Percentiles rank a stretch among this genome's conserved stretches.
These are phyloP conservation scores for Nephromyces sp. DNA, from an alignment of 169 alveolate genomes.

Conservation along the genomic window DNA sequence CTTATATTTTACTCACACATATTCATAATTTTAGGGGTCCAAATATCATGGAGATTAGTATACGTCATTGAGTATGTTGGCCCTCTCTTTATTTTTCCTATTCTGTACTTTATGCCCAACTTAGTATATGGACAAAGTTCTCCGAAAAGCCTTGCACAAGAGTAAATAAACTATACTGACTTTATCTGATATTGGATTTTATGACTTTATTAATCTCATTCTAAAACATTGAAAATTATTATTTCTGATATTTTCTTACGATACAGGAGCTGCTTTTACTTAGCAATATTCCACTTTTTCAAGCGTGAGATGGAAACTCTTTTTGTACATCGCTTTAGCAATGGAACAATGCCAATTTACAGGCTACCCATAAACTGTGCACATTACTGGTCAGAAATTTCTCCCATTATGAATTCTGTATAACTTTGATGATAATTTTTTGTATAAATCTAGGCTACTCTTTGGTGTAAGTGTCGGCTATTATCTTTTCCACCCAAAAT, in stretches of 20 bases:
- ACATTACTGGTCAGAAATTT: constrained; percentile 82
- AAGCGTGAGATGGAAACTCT: constrained; percentile 94
- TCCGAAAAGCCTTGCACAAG: constrained; percentile 35
- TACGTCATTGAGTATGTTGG: constrained; percentile 93
- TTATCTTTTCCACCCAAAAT: constrained; percentile 85
- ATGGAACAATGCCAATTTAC: constrained; percentile 90
- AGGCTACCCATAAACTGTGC: constrained; percentile 86
- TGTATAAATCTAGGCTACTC: constrained; percentile 49
- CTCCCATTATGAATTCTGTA: not conserved
- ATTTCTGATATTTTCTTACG: constrained; percentile 3
- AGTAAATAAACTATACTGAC: constrained; percentile 5
- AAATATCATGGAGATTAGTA: constrained; percentile 91
- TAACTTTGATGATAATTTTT: not conserved
- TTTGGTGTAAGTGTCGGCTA: constrained; percentile 81
- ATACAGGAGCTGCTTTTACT: constrained; percentile 59
- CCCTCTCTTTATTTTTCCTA: constrained; percentile 85
- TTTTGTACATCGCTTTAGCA: constrained; percentile 90
- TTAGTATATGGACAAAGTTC: constrained; percentile 52
- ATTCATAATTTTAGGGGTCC: constrained; percentile 33
- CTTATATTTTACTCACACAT: not conserved
- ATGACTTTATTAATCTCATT: not conserved
- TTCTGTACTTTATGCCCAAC: constrained; percentile 73
- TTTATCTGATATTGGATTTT: not conserved
- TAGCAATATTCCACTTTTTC: constrained; percentile 83
- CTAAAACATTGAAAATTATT: not conserved